Evolutionary conservation across 768 basidiomycete species (phyloP), one percentile per base, ranked within the genome.

Genomic region (Podaxis mareebaensis): DNA sequence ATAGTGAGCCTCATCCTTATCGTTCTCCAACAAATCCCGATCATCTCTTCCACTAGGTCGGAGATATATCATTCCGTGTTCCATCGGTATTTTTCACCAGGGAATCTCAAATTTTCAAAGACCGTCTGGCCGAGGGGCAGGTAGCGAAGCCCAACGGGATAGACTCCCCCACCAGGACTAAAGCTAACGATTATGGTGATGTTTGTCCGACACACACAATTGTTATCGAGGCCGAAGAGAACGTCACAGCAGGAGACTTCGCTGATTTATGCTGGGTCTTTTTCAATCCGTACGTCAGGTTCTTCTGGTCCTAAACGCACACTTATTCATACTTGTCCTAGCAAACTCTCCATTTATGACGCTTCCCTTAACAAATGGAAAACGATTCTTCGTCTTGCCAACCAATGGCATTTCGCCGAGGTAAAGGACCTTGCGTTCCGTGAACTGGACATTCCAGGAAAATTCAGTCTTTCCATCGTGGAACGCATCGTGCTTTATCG

Each of bases 361-460:
- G 79, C 85, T 0, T 71, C 74, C 0, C 73, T 83, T 4, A 76
- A 78, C 0, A 79, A 81, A 20, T 92, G 90, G 90, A 73, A 78
- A 0, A 76, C 78, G 0, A 86, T 92, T 38, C 72, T 92, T 0
- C 77, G 78, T 1, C 82, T 92, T 0, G 83, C 90, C 0, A 76
- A 83, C 24, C 68, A 77, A 4, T 92, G 85, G 85, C 67, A 70
- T 0, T 91, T 92, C 65, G 60, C 64, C 3, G 81, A 86, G 46
- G 81, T 90, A 10, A 82, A 85, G 42, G 72, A 76, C 1, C 82
- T 91, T 1, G 85, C 84, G 0, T 79, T 87, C 1, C 83, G 84
- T 0, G 67, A 68, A 1, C 42, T 73, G 3, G 51, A 36, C 3
- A 36, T 54, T 10, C 15, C 61, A 0, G 46, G 20, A 15, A 52